Conservation (phyloP, 352 stramenopile species). For the Blastocystis sp. region DNA sequence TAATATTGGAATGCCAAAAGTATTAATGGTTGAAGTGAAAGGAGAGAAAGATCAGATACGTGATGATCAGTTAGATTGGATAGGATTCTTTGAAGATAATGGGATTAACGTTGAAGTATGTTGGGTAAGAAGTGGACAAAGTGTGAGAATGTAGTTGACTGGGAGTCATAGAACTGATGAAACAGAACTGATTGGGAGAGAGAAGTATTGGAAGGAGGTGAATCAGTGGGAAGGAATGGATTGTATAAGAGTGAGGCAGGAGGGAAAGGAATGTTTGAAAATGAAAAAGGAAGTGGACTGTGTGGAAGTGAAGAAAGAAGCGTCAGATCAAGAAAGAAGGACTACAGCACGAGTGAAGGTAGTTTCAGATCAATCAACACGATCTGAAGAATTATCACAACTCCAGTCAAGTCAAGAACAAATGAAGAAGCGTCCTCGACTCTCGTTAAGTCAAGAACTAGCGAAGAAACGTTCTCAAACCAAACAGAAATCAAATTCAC, state of each 20-base stretch:
- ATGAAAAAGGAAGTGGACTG: background rate
- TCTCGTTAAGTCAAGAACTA: too few relatives aligned
- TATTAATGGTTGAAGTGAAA: conserved; percentile 47
- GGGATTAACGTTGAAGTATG: conserved; percentile 16
- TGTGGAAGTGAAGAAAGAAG: background rate
- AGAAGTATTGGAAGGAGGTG: background rate
- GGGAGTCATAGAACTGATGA: background rate
- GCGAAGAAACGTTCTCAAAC: too few relatives aligned
- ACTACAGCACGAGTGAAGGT: too few relatives aligned
- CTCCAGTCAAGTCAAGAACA: background rate
- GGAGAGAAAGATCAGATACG: background rate
- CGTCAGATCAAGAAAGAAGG: background rate
- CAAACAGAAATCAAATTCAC: background rate
- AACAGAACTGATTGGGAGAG: background rate
- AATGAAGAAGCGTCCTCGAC: too few relatives aligned
- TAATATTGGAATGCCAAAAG: background rate
- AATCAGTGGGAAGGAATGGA: background rate
- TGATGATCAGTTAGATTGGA: background rate
- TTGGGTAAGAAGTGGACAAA: background rate
- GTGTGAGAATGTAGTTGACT: background rate
- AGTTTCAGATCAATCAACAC: background rate
- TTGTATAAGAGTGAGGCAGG: background rate
- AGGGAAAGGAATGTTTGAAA: background rate
- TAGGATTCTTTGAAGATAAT: background rate
- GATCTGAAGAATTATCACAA: background rate